Base-by-base conservation (phyloP, 179 eudicot genomes). In the Amaranthus tricolor region DNA sequence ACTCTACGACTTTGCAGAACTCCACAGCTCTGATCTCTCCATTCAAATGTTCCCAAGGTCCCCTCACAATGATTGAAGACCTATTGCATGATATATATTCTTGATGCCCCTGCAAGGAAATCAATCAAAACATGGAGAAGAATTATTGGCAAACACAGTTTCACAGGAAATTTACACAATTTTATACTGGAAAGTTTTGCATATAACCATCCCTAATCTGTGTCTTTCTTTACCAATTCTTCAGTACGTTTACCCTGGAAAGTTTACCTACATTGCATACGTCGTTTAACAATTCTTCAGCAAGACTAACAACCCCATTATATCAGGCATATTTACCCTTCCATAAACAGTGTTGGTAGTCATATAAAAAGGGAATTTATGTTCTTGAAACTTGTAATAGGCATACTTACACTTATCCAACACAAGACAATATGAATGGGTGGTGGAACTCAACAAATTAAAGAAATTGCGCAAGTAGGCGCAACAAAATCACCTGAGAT, bases 1-100 rank as follows among this genome's bases (percentile, higher is more conserved):
- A 87, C 19, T 76, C 88, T 61, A 62, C 66, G 51, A 94, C 88
- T 77, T 79, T 85, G 79, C 98, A 94, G 85, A 87, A 86, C 81
- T 94, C 98, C 44, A 90, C 97, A 56, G 90, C 87, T 80, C 92
- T 80, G 67, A 94, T 82, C 60, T 85, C 82, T 53, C 88, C 90
- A 71, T 78, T 90, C 21, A 90, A 65, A 66, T 74, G 71, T 62
- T 84, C 84, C 98, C 98, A 94, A 64, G 96, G 98, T 51, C 91
- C 90, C 44, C 68, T 67, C 43, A 71, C 82, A 61, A 4, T 31
- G 40, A 31, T 31, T 31, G 81, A 85, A 45, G 84, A 83, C 24
- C 74, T 48, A 56, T 75, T 72, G 56, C 70, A 50, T 52, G 66
- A 59, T 31, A 91, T 53, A 71, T 85, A 94, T 79, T 94, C 97